phyloP scores from a whole-genome alignment of 2,329 filamentous ascomycete species.

The Periconia sp. region DNA sequence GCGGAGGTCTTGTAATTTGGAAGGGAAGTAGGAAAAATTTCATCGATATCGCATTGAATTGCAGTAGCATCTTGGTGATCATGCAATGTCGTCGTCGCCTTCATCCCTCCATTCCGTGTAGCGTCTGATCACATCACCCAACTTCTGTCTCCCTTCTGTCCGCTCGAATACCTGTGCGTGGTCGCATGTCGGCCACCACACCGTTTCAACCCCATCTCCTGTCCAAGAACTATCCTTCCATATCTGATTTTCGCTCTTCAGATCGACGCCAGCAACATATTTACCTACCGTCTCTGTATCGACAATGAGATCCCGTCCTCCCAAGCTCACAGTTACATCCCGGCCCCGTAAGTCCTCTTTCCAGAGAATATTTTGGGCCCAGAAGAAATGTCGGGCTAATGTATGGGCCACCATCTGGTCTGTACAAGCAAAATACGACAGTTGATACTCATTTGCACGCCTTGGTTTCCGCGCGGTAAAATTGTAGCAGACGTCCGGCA shows the following conservation, averaged over 20 bases:
- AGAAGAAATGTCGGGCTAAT: slow-evolving; percentile 69
- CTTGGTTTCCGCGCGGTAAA: slow-evolving; percentile 49
- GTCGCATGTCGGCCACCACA: slow-evolving; percentile 64
- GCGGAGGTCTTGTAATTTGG: no score
- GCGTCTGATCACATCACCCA: slow-evolving; percentile 27
- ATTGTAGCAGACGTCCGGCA: slow-evolving; percentile 72
- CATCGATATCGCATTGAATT: no score
- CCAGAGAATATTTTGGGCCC: slow-evolving; percentile 71
- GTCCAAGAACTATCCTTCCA: slow-evolving; percentile 41
- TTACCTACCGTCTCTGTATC: slow-evolving; percentile 59
- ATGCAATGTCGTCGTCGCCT: slow-evolving; percentile 9
- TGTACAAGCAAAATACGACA: slow-evolving; percentile 70
- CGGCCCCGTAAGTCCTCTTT: slow-evolving; percentile 60
- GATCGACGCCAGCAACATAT: slow-evolving; percentile 54
- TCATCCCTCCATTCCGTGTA: slow-evolving; percentile 20
- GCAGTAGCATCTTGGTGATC: background rate
- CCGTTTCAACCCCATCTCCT: slow-evolving; percentile 55
- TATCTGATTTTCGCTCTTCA: slow-evolving; percentile 26
- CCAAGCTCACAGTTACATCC: slow-evolving; percentile 59
- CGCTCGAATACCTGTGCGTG: slow-evolving; percentile 59
- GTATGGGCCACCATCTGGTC: slow-evolving; percentile 68
- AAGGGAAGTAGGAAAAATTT: no score
- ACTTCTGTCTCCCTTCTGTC: slow-evolving; percentile 21
- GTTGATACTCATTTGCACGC: slow-evolving; percentile 67
- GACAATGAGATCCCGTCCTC: slow-evolving; percentile 66